These are phyloP conservation scores for Angomonas deanei DNA, from an alignment of 208 protist species.

Conservation along the genomic window DNA sequence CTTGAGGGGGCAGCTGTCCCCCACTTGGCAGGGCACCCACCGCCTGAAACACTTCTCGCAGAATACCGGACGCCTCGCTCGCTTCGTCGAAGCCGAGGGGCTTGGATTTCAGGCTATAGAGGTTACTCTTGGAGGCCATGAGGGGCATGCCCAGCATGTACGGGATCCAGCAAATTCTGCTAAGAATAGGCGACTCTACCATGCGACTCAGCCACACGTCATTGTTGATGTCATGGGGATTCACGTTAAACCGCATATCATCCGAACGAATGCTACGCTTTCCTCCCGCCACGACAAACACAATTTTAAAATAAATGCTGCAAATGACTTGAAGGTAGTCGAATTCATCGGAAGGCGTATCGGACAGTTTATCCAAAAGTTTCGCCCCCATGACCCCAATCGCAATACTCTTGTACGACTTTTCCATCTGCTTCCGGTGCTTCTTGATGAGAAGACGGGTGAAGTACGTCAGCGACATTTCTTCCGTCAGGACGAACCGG, in stretches of 20 bases:
- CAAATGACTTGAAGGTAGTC: constrained; percentile 24
- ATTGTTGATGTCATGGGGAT: constrained; percentile 20
- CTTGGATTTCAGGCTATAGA: constrained; percentile 3
- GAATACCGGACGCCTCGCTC: constrained; percentile 34
- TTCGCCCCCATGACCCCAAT: not conserved
- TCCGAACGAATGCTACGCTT: constrained; percentile 55
- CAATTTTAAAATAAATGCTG: constrained; percentile 38
- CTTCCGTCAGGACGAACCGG: constrained; percentile 23
- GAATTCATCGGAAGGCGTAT: constrained; percentile 17
- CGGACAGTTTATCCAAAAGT: constrained; percentile 19
- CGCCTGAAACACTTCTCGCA: constrained; percentile 47
- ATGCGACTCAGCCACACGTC: constrained; percentile 38
- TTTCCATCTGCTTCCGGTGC: constrained; percentile 24
- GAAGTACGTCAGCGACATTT: constrained; percentile 33
- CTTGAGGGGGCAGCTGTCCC: constrained; percentile 26
- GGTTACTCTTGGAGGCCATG: constrained; percentile 23
- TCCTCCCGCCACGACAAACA: constrained; percentile 54
- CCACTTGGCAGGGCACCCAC: constrained; percentile 49
- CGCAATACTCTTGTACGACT: not conserved
- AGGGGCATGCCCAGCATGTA: constrained; percentile 53
- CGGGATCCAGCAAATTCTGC: constrained; percentile 42
- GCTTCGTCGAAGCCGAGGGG: constrained; percentile 35
- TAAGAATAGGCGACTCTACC: constrained; percentile 45
- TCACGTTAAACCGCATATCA: constrained; percentile 24
- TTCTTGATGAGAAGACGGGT: constrained; percentile 19